Conservation (phyloP, 2,329 filamentous ascomycete genomes). For the Colletotrichum somersetense region DNA sequence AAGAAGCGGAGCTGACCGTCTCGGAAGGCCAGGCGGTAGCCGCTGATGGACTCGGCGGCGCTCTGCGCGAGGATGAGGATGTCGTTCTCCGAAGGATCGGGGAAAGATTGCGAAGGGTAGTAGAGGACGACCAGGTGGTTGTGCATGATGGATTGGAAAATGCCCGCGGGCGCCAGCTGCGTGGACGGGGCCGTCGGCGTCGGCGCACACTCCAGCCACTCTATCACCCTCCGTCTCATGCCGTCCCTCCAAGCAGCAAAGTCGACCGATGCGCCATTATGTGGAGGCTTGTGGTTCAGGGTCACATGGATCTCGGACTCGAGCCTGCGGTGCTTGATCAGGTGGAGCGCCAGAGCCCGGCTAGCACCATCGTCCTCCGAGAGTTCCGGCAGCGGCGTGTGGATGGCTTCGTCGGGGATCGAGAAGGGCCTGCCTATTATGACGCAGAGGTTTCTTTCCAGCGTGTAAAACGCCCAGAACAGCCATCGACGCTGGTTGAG, state of each 20-base stretch:
- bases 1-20: constrained; percentile 46
- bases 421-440: constrained; percentile 38
- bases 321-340: constrained; percentile 43
- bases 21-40: constrained; percentile 44
- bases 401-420: constrained; percentile 41
- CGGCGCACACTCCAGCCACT: constrained; percentile 43
- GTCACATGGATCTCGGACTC: constrained; percentile 47
- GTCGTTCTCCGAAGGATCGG: constrained; percentile 35
- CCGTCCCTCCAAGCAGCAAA: constrained; percentile 41
- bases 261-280: constrained; percentile 36
- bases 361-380: not conserved
- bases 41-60: constrained; percentile 41
- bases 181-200: constrained; percentile 31
- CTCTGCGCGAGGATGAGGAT: constrained; percentile 40
- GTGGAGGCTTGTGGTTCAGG: constrained; percentile 38
- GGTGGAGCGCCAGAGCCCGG: constrained; percentile 41
- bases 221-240: constrained; percentile 42
- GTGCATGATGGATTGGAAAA: constrained; percentile 44
- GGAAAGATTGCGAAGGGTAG: constrained; percentile 44
- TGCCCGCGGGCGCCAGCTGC: constrained; percentile 44
- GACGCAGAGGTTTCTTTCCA: constrained; percentile 42
- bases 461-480: constrained; percentile 41
- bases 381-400: constrained; percentile 30
- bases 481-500: constrained; percentile 32
- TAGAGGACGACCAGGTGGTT: constrained; percentile 43